These are phyloP conservation scores for Claviceps pusilla DNA, from an alignment of 2,329 filamentous ascomycete genomes.

Conservation along the genomic window DNA sequence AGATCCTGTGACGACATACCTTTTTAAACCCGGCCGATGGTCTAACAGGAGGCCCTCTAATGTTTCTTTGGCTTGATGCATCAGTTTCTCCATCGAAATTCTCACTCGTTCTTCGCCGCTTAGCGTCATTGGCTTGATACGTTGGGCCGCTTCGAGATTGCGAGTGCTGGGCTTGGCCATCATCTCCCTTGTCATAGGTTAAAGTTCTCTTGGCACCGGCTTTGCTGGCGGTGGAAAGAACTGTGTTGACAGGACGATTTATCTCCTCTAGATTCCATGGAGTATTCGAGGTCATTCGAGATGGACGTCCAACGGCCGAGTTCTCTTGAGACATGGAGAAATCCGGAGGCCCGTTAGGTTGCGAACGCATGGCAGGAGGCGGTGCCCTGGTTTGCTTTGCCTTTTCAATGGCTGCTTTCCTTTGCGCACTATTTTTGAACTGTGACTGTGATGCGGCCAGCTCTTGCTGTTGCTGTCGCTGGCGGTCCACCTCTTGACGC, in stretches of 20 bases:
- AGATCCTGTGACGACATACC: constrained; percentile 29
- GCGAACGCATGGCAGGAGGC: constrained; percentile 41
- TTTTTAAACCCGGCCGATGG: constrained; percentile 59
- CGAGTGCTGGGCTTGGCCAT: constrained; percentile 29
- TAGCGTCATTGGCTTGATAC: constrained; percentile 56
- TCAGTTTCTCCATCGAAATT: constrained; percentile 50
- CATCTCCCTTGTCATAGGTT: constrained; percentile 47
- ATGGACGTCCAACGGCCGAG: constrained; percentile 30
- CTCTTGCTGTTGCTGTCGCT: constrained; percentile 45
- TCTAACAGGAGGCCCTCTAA: constrained; percentile 74
- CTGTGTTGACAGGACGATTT: constrained; percentile 43
- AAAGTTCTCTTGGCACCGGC: constrained; percentile 57
- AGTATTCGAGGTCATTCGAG: constrained; percentile 42
- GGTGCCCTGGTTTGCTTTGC: constrained; percentile 50
- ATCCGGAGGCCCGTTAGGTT: constrained; percentile 37
- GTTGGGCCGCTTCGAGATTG: constrained; percentile 39
- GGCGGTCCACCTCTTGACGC: constrained; percentile 46
- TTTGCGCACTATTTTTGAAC: constrained; percentile 49
- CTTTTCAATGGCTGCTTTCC: constrained; percentile 48
- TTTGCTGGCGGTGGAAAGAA: constrained; percentile 44
- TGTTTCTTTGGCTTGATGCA: constrained; percentile 38
- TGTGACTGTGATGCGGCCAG: constrained; percentile 45
- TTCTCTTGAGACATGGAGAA: constrained; percentile 20
- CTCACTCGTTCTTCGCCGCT: constrained; percentile 66
- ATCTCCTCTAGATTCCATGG: constrained; percentile 42